A percentile compares a stretch with the other conserved stretches of the same genome.
Evolutionary conservation across 2,329 filamentous ascomycete genomes (phyloP).

Genomic region (Ampelomyces quisqualis): DNA sequence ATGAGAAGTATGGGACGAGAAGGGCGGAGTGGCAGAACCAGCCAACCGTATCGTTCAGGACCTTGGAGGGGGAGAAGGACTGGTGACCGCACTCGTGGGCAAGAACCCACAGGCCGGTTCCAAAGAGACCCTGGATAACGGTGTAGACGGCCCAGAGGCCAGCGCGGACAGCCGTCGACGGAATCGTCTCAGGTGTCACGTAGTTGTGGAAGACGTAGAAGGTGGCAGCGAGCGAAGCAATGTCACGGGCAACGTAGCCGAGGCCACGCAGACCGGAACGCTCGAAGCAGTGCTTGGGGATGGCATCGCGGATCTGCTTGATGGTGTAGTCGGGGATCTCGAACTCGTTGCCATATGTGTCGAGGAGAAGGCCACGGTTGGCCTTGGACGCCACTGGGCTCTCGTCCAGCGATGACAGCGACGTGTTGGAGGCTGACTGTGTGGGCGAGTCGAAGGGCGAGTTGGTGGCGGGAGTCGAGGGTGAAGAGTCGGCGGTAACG

Average conservation of each 20-base stretch:
- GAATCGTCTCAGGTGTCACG: constrained; percentile 80
- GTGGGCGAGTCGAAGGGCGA: constrained; percentile 62
- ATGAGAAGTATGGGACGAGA: constrained; percentile 96
- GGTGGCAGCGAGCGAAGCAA: constrained; percentile 68
- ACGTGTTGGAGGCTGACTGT: constrained; percentile 77
- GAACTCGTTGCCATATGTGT: constrained; percentile 95
- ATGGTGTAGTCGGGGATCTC: constrained; percentile 93
- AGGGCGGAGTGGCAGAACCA: constrained; percentile 88
- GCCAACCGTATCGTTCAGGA: constrained; percentile 86
- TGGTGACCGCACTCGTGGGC: constrained; percentile 98
- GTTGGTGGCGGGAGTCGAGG: constrained; percentile 55
- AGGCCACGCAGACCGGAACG: constrained; percentile 75
- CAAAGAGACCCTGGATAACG: constrained; percentile 86
- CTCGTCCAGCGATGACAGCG: constrained; percentile 80
- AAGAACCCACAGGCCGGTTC: constrained; percentile 91
- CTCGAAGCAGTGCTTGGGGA: constrained; percentile 95
- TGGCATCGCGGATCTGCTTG: constrained; percentile 95
- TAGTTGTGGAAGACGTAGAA: constrained; percentile 90
- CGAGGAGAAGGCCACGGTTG: constrained; percentile 65
- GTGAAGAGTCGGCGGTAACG: constrained; percentile 53
- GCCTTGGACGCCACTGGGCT: constrained; percentile 52
- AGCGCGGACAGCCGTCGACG: constrained; percentile 66
- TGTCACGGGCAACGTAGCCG: constrained; percentile 80
- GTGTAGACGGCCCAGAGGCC: constrained; percentile 69
- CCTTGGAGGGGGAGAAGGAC: constrained; percentile 90